Conservation (phyloP, 441 rosid genomes). For the Raphanus hybrid region DNA sequence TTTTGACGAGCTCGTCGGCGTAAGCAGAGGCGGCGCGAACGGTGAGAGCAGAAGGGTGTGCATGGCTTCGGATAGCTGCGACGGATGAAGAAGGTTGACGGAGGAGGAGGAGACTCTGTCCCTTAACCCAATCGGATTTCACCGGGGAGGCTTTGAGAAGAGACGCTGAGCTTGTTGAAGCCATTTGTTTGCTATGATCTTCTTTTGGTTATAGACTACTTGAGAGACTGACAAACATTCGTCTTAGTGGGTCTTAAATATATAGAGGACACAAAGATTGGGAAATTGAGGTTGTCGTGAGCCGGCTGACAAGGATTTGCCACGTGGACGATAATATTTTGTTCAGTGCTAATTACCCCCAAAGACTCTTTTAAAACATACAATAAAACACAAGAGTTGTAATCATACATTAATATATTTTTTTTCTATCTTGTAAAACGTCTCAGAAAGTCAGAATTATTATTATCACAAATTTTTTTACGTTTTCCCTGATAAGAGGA, state of each 20-base stretch:
- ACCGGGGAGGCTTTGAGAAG: background rate
- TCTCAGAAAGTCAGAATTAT: background rate
- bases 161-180: background rate
- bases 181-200: background rate
- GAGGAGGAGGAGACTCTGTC: background rate
- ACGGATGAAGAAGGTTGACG: background rate
- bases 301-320: background rate
- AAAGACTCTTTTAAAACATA: background rate
- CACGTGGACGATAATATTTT: background rate
- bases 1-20: constrained; percentile 5
- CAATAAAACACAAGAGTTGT: background rate
- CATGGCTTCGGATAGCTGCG: background rate
- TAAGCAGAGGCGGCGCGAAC: background rate
- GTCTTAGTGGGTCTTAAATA: background rate
- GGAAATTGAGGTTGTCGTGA: background rate
- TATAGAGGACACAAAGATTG: background rate
- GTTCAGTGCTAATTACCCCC: background rate
- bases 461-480: background rate
- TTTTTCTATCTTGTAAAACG: background rate
- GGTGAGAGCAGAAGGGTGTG: background rate
- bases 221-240: background rate
- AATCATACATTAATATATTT: background rate
- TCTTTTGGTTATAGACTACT: background rate
- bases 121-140: background rate
- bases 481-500: background rate